These are phyloP conservation scores for Aspergillus arachidicola DNA, from an alignment of 2,329 filamentous ascomycete species.

Conservation along the genomic window DNA sequence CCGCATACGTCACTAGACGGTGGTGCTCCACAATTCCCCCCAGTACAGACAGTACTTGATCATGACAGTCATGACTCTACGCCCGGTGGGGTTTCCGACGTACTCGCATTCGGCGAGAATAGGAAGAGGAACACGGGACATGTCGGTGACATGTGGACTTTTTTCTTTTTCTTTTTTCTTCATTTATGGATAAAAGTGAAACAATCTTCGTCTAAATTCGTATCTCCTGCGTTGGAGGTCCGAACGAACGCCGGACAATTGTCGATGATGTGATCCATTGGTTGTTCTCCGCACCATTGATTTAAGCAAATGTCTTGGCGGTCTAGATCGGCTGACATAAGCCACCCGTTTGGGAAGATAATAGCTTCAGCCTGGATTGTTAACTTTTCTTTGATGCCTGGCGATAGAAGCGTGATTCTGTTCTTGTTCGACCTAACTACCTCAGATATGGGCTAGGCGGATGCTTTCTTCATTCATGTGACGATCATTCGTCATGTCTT, in stretches of 20 bases:
- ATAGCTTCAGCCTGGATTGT: conserved; percentile 1
- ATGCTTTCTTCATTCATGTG: conserved; percentile 13
- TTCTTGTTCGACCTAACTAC: conserved; percentile 7
- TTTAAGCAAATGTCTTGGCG: conserved; percentile 4
- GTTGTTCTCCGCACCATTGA: neutral
- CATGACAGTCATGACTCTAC: conserved; percentile 8
- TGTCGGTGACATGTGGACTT: neutral
- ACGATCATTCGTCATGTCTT: conserved; percentile 35
- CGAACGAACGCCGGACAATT: neutral
- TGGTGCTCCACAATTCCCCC: conserved; percentile 7
- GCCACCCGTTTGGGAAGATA: neutral
- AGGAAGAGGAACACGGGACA: neutral
- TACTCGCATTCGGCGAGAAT: conserved; percentile 3
- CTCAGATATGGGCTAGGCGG: conserved; percentile 21
- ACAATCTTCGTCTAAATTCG: neutral
- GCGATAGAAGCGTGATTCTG: neutral
- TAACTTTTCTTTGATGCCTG: neutral
- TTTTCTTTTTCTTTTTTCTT: neutral
- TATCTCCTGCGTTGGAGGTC: neutral
- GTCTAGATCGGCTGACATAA: conserved; percentile 7
- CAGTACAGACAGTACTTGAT: neutral
- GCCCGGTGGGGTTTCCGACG: conserved; percentile 1
- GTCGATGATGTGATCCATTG: neutral
- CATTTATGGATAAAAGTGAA: neutral
- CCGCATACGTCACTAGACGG: conserved; percentile 6